A percentile compares a stretch with the other conserved stretches of the same genome.
These are phyloP conservation scores for Waltergamsia citrina DNA, from an alignment of 2,329 filamentous ascomycete genomes.

Conservation along the genomic window DNA sequence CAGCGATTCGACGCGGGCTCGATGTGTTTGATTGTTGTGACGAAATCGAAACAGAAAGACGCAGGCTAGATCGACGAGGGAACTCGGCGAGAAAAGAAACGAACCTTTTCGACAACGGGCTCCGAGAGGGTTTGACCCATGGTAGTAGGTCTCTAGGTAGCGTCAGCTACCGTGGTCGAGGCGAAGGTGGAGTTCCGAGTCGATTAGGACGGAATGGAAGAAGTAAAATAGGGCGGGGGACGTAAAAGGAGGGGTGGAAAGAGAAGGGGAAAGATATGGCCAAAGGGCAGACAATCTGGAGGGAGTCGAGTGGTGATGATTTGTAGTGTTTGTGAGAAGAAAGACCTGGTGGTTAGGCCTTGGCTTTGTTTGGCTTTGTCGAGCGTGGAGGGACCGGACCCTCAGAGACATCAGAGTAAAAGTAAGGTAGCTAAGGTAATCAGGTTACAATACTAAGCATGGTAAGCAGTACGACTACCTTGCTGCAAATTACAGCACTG, in stretches of 20 bases:
- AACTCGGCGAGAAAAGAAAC: slow-evolving; percentile 7
- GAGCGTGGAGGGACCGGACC: no score
- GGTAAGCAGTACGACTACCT: no score
- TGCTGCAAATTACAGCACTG: no score
- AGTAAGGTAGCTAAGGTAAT: no score
- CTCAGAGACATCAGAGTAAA: no score
- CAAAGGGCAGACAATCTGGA: neutral
- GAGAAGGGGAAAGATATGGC: neutral
- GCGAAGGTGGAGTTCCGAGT: neutral
- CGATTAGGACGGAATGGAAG: neutral
- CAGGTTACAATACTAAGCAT: no score
- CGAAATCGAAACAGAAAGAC: neutral
- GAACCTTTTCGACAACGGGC: slow-evolving; percentile 96
- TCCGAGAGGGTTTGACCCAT: slow-evolving; percentile 99
- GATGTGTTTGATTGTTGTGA: neutral
- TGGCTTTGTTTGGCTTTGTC: no score
- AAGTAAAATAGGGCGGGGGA: neutral
- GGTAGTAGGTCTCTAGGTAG: slow-evolving; percentile 18
- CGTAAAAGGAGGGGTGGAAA: neutral
- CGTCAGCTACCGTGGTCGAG: slow-evolving; percentile 6
- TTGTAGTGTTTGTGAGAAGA: neutral
- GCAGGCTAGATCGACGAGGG: neutral
- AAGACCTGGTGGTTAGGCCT: neutral
- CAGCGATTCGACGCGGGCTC: neutral
- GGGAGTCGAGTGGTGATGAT: neutral